Conservation (phyloP, 2,329 filamentous ascomycete species). For the Xylaria sp. region DNA sequence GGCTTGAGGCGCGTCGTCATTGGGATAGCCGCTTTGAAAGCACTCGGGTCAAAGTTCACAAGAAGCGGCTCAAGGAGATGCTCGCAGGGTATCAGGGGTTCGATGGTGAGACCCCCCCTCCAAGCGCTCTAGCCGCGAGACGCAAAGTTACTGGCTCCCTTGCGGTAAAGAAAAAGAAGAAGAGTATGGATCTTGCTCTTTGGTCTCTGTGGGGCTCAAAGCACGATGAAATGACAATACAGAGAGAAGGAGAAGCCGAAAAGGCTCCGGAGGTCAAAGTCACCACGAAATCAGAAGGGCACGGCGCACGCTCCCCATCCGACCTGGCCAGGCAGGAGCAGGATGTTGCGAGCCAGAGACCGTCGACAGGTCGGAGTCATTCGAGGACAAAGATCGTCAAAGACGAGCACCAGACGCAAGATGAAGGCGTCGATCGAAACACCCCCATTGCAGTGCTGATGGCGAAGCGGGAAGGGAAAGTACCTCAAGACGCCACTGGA, state of each 20-base stretch:
- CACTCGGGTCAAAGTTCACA: slow-evolving; percentile 77
- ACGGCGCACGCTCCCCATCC: slow-evolving; percentile 56
- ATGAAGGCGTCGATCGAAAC: slow-evolving; percentile 50
- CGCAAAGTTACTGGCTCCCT: slow-evolving; percentile 61
- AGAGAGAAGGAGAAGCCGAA: slow-evolving; percentile 65
- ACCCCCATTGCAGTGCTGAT: slow-evolving; percentile 59
- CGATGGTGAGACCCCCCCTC: slow-evolving; percentile 80
- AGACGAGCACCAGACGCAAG: slow-evolving; percentile 61
- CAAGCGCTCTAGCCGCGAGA: slow-evolving; percentile 82
- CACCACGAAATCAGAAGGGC: slow-evolving; percentile 55
- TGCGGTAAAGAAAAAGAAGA: slow-evolving; percentile 67
- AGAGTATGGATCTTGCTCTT: slow-evolving; percentile 76
- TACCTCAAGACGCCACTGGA: slow-evolving; percentile 44
- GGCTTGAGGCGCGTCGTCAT: slow-evolving; percentile 77
- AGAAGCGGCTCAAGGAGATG: slow-evolving; percentile 78
- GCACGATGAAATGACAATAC: slow-evolving; percentile 81
- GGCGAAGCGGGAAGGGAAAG: slow-evolving; percentile 54
- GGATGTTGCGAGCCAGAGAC: slow-evolving; percentile 40
- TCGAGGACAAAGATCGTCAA: slow-evolving; percentile 61
- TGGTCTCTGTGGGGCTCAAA: slow-evolving; percentile 92
- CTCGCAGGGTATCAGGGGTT: slow-evolving; percentile 77
- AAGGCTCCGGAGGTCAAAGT: slow-evolving; percentile 50
- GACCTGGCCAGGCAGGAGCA: slow-evolving; percentile 56
- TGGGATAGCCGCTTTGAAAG: slow-evolving; percentile 80
- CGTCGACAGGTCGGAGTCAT: slow-evolving; percentile 50